Evolutionary conservation across 306 rosid genomes (phyloP).

Genomic region (Sophora flavescens): DNA sequence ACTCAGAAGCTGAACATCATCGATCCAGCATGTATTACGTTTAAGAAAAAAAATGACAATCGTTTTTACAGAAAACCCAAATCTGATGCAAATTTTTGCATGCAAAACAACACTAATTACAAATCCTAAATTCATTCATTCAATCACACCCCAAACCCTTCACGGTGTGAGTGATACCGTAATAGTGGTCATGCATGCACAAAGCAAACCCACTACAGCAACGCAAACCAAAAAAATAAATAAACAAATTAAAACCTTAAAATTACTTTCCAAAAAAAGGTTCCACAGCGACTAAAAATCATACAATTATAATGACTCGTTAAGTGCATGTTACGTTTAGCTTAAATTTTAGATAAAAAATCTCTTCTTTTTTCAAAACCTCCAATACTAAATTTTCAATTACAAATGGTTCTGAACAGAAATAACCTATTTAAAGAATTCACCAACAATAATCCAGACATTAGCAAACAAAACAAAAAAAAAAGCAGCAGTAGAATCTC

Average conservation of each 20-base stretch:
- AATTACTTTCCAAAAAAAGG: not conserved
- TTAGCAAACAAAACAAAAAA: not conserved
- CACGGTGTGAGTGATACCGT: not conserved
- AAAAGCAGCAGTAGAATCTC: not conserved
- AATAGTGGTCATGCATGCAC: not conserved
- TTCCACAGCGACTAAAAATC: not conserved
- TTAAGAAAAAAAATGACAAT: too few relatives aligned
- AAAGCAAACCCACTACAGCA: not conserved
- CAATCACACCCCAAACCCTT: not conserved
- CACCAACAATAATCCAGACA: not conserved
- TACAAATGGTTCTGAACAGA: not conserved
- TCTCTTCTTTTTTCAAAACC: not conserved
- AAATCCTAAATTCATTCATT: constrained; percentile 42
- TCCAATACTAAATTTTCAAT: not conserved
- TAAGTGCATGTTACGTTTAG: not conserved
- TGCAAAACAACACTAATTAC: constrained; percentile 40
- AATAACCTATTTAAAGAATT: not conserved
- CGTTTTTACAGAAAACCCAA: constrained; percentile 4
- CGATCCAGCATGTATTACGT: too few relatives aligned
- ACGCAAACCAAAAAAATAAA: not conserved
- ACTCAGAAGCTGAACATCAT: too few relatives aligned
- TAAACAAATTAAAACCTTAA: not conserved
- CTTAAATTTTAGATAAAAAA: not conserved
- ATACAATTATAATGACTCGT: not conserved
- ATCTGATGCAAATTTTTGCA: constrained; percentile 15